A percentile compares a stretch with the other conserved stretches of the same genome.
phyloP scores from a whole-genome alignment of 2,329 filamentous ascomycete genomes.

The Pseudonectria buxi region DNA sequence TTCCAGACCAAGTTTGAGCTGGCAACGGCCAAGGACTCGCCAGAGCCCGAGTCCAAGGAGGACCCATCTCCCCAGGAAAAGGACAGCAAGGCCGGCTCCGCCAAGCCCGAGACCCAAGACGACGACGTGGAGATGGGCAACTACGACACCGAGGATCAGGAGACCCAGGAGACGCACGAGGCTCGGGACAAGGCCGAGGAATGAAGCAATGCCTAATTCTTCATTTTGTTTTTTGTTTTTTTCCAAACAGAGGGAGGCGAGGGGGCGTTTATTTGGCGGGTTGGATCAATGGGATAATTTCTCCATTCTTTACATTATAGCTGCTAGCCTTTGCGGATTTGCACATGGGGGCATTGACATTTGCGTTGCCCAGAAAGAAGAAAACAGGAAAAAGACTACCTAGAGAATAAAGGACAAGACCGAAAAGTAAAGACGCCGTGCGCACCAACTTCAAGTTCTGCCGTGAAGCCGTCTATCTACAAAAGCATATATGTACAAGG shows the following conservation, averaged over 20 bases:
- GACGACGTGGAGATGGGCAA: constrained; percentile 45
- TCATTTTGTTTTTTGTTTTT: constrained; percentile 1
- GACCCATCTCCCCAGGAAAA: constrained; percentile 12
- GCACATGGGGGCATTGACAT: constrained; percentile 7
- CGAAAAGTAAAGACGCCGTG: constrained; percentile 5
- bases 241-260: not conserved
- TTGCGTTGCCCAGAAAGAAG: constrained; percentile 6
- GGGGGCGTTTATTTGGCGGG: not conserved
- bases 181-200: constrained; percentile 29
- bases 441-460: constrained; percentile 7
- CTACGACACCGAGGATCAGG: constrained; percentile 38
- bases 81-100: constrained; percentile 17
- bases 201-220: constrained; percentile 11
- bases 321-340: constrained; percentile 3
- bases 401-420: not conserved
- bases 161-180: constrained; percentile 23
- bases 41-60: constrained; percentile 16
- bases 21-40: constrained; percentile 14
- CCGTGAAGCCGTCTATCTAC: constrained; percentile 21
- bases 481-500: constrained; percentile 12
- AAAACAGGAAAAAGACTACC: constrained; percentile 3
- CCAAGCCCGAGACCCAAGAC: constrained; percentile 32
- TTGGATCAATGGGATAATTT: not conserved
- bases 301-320: not conserved
- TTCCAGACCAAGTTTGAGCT: constrained; percentile 34